Evolutionary conservation across 129 eudicot genomes (phyloP), one percentile per base, ranked within the genome.

Genomic region (Lactuca sativa): DNA sequence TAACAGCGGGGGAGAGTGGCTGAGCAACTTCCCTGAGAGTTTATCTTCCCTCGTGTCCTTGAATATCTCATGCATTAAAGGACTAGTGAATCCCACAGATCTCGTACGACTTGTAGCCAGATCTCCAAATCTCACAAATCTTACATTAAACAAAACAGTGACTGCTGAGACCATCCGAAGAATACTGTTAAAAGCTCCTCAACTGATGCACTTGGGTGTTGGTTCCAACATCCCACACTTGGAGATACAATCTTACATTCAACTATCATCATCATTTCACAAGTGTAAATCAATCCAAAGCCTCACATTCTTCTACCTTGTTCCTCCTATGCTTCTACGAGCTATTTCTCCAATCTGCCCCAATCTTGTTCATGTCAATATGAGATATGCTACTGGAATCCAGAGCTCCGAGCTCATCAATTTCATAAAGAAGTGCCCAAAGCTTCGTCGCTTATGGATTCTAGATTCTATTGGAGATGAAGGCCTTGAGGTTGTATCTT

Each of bases 1-100:
- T 64, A 78, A 71, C 13, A 84, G 81, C n/a, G 86, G 96, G 9
- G 86, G 96, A 49, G 83, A 76, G 15, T 92, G 96, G 97, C 95
- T 92, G 9, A 81, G 84, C 69, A 78, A 84, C 74, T 92, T 92
- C 62, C 89, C 97, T 0, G 96, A 88, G 14, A 84, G 80, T 69
- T 88, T 84, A 52, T 86, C 88, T 0, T 92, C 97, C 4, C 89
- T 92, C 3, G 78, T 74, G 47, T 84, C 96, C 9, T 75, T 92
- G 37, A 92, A 88, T 55, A 86, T 92, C 66, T 83, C 96, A 59
- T 88, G 91, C 82, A 86, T 92, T 14, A 82, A 71, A 64, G 95
- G 91, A 63, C 83, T 68, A 64, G 79, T 88, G 25, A 88, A 81
- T 56, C 54, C 81, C 7, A 64, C 83, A 8, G 78, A 86, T 67